Evolutionary conservation across 352 stramenopile species (phyloP).

Genomic region (Pythium aquatile): DNA sequence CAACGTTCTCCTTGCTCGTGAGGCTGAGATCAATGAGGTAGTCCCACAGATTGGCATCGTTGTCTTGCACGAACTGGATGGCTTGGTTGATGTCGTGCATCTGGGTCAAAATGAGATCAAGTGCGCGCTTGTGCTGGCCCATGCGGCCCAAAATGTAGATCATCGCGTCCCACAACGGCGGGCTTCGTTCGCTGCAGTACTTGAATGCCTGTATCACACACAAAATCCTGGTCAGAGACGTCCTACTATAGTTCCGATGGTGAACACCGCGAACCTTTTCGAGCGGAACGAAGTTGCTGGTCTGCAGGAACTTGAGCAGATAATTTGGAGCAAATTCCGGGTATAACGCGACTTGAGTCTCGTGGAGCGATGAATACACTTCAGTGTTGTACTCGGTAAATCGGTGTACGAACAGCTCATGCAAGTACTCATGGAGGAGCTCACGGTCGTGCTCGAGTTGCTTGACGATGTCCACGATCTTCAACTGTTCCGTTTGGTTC

Average conservation of each 20-base stretch:
- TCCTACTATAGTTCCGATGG: background rate
- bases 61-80: conserved; percentile 81
- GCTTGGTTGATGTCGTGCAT: conserved; percentile 78
- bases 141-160: conserved; percentile 86
- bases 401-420: conserved; percentile 71
- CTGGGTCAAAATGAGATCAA: conserved; percentile 83
- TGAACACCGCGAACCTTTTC: conserved; percentile 54
- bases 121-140: conserved; percentile 82
- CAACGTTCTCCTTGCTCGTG: conserved; percentile 72
- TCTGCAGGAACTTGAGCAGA: conserved; percentile 78
- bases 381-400: conserved; percentile 79
- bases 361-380: conserved; percentile 66
- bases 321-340: conserved; percentile 58
- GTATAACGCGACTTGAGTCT: conserved; percentile 76
- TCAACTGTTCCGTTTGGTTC: conserved; percentile 77
- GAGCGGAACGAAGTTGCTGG: conserved; percentile 76
- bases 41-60: conserved; percentile 76
- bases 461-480: conserved; percentile 72
- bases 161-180: conserved; percentile 82
- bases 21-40: conserved; percentile 83
- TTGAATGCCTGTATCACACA: conserved; percentile 49
- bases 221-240: background rate
- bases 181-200: conserved; percentile 70
- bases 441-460: conserved; percentile 71
- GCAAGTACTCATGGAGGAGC: conserved; percentile 70